Evolutionary conservation across 495 filamentous ascomycete species (phyloP).

Genomic region (Penicillium herquei): DNA sequence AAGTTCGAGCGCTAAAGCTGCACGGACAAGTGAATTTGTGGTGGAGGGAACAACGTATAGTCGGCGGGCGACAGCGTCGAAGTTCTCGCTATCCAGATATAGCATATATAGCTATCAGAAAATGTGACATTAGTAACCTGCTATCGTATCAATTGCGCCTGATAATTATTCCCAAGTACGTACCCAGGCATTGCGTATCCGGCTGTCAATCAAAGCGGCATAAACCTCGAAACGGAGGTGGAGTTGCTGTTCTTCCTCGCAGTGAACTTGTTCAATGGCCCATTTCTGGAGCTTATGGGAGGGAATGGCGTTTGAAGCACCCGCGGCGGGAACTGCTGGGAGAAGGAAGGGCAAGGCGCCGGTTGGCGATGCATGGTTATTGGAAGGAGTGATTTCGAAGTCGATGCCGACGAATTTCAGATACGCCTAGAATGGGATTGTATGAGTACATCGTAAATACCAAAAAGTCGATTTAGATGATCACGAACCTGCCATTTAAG

Average conservation of each 20-base stretch:
- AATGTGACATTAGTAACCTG: not conserved
- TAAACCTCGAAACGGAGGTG: constrained; percentile 73
- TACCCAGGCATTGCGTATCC: constrained; percentile 86
- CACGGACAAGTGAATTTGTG: constrained; percentile 59
- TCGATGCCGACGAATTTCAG: constrained; percentile 71
- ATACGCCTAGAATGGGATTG: constrained; percentile 61
- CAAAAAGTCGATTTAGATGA: not conserved
- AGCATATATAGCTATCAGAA: constrained; percentile 66
- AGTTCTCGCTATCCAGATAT: constrained; percentile 70
- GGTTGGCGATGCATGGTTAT: constrained; percentile 88
- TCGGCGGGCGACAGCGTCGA: constrained; percentile 55
- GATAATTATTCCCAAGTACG: constrained; percentile 14
- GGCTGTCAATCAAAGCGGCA: constrained; percentile 72
- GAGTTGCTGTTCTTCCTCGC: constrained; percentile 50
- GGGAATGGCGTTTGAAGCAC: constrained; percentile 50
- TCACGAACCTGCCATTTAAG: constrained; percentile 89
- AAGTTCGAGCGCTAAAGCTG: constrained; percentile 61
- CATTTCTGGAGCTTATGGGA: constrained; percentile 69
- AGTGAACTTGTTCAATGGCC: constrained; percentile 52
- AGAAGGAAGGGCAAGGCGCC: constrained; percentile 87
- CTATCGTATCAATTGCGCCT: too few species aligned
- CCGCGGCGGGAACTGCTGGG: constrained; percentile 40
- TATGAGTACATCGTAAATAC: constrained; percentile 1
- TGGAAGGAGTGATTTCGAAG: constrained; percentile 71
- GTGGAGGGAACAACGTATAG: constrained; percentile 70